Conservation (phyloP, 495 filamentous ascomycete genomes). For the Cairneyella variabilis region DNA sequence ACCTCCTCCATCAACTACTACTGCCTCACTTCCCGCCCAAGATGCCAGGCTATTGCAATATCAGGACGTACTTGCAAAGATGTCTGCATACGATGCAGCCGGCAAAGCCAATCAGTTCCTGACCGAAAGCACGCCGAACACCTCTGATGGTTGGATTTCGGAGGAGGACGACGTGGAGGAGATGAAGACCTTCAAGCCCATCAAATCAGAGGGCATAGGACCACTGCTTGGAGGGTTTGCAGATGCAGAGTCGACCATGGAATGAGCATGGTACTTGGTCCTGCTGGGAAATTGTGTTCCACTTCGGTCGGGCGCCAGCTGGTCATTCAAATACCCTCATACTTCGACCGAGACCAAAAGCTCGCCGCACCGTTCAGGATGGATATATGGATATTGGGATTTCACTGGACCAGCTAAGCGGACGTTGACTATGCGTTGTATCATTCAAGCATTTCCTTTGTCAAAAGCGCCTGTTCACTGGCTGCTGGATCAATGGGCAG, state of each 20-base stretch:
- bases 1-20: constrained; percentile 27
- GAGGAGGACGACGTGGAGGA: constrained; percentile 24
- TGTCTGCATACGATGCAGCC: constrained; percentile 45
- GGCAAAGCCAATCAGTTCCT: constrained; percentile 37
- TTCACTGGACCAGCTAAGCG: constrained; percentile 30
- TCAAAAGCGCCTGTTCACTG: constrained; percentile 28
- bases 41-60: constrained; percentile 45
- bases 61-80: constrained; percentile 49
- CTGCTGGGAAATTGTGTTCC: constrained; percentile 17
- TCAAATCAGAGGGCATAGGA: constrained; percentile 27
- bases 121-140: constrained; percentile 36
- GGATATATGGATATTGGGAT: constrained; percentile 23
- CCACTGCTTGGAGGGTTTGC: constrained; percentile 27
- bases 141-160: constrained; percentile 34
- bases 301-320: constrained; percentile 20
- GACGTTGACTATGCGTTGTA: constrained; percentile 29
- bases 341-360: constrained; percentile 15
- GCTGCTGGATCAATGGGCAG: constrained; percentile 16
- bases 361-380: constrained; percentile 19
- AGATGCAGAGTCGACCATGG: constrained; percentile 24
- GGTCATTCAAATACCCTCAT: constrained; percentile 23
- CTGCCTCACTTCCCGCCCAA: constrained; percentile 30
- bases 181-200: constrained; percentile 15
- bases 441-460: constrained; percentile 27
- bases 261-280: constrained; percentile 16